A percentile compares a stretch with the other conserved stretches of the same genome.
phyloP scores from a whole-genome alignment of 441 rosid genomes.

The Populus hybrid region DNA sequence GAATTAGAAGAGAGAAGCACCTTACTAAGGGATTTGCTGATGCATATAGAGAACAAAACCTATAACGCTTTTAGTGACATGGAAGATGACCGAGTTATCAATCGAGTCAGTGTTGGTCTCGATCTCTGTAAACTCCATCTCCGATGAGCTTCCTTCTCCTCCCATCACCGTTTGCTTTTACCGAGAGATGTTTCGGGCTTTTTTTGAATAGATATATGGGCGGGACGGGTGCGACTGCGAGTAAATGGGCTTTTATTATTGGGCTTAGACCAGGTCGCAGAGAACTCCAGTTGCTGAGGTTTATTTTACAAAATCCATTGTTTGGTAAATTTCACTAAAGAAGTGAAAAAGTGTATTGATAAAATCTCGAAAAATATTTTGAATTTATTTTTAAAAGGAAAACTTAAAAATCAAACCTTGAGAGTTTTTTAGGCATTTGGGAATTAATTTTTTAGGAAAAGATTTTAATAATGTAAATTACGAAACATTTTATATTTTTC shows the following conservation, averaged over 20 bases:
- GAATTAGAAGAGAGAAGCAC: constrained; percentile 10
- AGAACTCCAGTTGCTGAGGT: background rate
- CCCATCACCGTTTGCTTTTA: constrained; percentile 16
- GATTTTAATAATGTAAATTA: too few relatives aligned
- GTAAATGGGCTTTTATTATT: background rate
- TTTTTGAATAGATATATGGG: constrained; percentile 17
- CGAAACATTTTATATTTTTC: too few relatives aligned
- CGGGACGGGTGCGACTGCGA: constrained; percentile 16
- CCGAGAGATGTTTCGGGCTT: background rate
- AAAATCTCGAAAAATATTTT: too few relatives aligned
- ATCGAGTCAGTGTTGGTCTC: constrained; percentile 44
- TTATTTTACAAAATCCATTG: background rate
- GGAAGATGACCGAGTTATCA: constrained; percentile 49
- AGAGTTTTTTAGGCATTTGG: too few relatives aligned
- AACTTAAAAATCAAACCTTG: background rate
- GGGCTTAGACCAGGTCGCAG: background rate
- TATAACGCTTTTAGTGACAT: constrained; percentile 50
- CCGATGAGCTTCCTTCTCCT: constrained; percentile 42
- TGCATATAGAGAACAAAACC: constrained; percentile 90
- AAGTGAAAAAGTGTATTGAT: background rate
- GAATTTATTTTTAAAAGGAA: background rate
- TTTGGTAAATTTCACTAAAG: background rate
- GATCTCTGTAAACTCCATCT: constrained; percentile 47
- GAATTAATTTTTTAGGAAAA: too few relatives aligned
- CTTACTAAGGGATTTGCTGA: constrained; percentile 90